A percentile compares a stretch with the other conserved stretches of the same genome.
phyloP scores from a whole-genome alignment of 2,329 filamentous ascomycete species.

The Mollisia scopiformis region DNA sequence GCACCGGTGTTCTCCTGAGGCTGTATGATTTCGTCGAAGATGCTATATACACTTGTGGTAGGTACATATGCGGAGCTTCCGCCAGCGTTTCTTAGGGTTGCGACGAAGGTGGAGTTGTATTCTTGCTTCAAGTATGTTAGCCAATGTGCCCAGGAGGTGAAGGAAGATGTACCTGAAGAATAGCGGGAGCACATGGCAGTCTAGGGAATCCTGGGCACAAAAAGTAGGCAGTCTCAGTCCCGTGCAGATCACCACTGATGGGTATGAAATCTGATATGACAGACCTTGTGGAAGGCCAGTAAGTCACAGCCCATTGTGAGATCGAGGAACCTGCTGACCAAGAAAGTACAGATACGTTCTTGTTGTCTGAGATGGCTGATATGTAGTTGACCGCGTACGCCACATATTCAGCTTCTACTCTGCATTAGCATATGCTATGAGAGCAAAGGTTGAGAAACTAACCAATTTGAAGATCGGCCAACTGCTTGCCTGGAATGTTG shows the following conservation, averaged over 20 bases:
- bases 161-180: constrained; percentile 21
- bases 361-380: constrained; percentile 40
- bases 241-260: constrained; percentile 54
- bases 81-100: constrained; percentile 43
- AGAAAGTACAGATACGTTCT: constrained; percentile 46
- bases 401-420: constrained; percentile 53
- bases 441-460: not conserved
- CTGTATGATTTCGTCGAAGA: constrained; percentile 53
- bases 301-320: constrained; percentile 52
- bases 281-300: constrained; percentile 53
- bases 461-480: constrained; percentile 49
- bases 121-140: constrained; percentile 41
- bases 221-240: constrained; percentile 40
- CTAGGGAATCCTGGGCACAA: constrained; percentile 36
- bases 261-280: constrained; percentile 51
- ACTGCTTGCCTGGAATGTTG: constrained; percentile 51
- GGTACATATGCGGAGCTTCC: constrained; percentile 56
- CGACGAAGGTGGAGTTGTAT: constrained; percentile 46
- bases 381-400: constrained; percentile 62
- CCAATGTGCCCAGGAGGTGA: not conserved
- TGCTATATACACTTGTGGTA: constrained; percentile 54
- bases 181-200: not conserved
- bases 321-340: constrained; percentile 54
- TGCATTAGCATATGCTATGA: not conserved
- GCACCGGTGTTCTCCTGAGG: constrained; percentile 49